phyloP scores from a whole-genome alignment of 768 basidiomycete species.

The Suillus fuscotomentosus region DNA sequence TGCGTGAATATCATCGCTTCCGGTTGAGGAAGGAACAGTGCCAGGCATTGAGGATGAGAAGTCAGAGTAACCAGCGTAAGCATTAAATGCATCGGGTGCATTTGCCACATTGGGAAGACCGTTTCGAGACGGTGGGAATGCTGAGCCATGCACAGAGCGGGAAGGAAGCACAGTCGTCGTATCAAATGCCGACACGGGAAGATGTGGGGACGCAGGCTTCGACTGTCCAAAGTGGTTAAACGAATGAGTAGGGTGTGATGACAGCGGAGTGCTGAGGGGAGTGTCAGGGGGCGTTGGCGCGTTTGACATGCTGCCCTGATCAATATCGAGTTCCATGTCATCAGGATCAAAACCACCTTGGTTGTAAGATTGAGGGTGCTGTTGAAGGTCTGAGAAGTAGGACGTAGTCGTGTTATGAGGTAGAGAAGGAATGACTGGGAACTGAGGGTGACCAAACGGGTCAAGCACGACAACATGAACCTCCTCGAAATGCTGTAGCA shows the following conservation, averaged over 20 bases:
- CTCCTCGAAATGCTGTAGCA: slow-evolving; percentile 91
- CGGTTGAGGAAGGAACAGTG: slow-evolving; percentile 36
- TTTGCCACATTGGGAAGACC: slow-evolving; percentile 28
- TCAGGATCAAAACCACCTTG: slow-evolving; percentile 61
- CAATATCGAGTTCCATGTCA: slow-evolving; percentile 79
- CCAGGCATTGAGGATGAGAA: slow-evolving; percentile 65
- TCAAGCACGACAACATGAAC: slow-evolving; percentile 78
- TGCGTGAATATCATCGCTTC: slow-evolving; percentile 25
- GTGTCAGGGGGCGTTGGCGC: slow-evolving; percentile 41
- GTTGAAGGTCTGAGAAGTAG: slow-evolving; percentile 25
- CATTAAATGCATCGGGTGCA: slow-evolving; percentile 59
- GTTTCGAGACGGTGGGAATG: slow-evolving; percentile 29
- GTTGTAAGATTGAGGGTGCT: slow-evolving; percentile 28
- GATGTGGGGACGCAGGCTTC: slow-evolving; percentile 24
- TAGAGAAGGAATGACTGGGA: slow-evolving; percentile 29
- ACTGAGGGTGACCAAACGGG: slow-evolving; percentile 36
- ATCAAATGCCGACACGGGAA: slow-evolving; percentile 49
- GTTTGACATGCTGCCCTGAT: slow-evolving; percentile 50
- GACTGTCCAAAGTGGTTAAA: slow-evolving; percentile 31
- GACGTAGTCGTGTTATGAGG: slow-evolving; percentile 6
- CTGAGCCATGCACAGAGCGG: slow-evolving; percentile 33
- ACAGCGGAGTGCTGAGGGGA: slow-evolving; percentile 41
- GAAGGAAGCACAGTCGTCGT: slow-evolving; percentile 54
- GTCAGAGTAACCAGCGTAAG: slow-evolving; percentile 66
- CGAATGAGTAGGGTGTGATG: slow-evolving; percentile 32